Percentiles rank a stretch among this genome's conserved stretches.
Evolutionary conservation across 1,284 basidiomycete species (phyloP).

Genomic region (Bjerkandera adusta): DNA sequence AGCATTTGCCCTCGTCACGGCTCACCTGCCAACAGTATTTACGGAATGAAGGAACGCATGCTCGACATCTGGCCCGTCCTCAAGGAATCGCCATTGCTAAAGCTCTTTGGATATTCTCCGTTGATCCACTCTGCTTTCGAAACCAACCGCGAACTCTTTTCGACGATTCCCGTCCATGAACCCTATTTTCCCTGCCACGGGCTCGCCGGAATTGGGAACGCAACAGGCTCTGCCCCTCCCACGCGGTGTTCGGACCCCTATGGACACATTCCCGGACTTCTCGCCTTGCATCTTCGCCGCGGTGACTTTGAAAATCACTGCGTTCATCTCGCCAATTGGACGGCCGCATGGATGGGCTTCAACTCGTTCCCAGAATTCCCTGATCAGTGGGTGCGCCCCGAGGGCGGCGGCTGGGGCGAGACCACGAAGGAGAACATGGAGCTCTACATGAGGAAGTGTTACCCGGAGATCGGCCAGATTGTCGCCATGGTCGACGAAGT

Average conservation of each 20-base stretch:
- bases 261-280: slow-evolving; percentile 35
- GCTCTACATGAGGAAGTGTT: slow-evolving; percentile 44
- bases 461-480: slow-evolving; percentile 44
- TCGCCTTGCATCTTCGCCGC: slow-evolving; percentile 60
- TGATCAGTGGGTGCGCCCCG: slow-evolving; percentile 27
- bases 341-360: slow-evolving; percentile 40
- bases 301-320: slow-evolving; percentile 62
- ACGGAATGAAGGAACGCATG: slow-evolving; percentile 33
- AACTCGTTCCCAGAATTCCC: slow-evolving; percentile 39
- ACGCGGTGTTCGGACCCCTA: slow-evolving; percentile 17
- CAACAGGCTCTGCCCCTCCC: slow-evolving; percentile 3
- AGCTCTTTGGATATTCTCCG: slow-evolving; percentile 39
- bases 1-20: background rate
- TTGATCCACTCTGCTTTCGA: slow-evolving; percentile 38
- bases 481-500: slow-evolving; percentile 39
- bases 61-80: slow-evolving; percentile 37
- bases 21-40: slow-evolving; percentile 28
- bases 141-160: slow-evolving; percentile 35
- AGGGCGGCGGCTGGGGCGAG: slow-evolving; percentile 22
- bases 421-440: slow-evolving; percentile 10
- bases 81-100: slow-evolving; percentile 35
- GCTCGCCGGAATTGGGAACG: too few relatives aligned
- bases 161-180: slow-evolving; percentile 16
- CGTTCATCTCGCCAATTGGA: slow-evolving; percentile 39
- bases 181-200: slow-evolving; percentile 17